phyloP scores from a whole-genome alignment of 257 asterid genomes.

The Hygrophila difformis region DNA sequence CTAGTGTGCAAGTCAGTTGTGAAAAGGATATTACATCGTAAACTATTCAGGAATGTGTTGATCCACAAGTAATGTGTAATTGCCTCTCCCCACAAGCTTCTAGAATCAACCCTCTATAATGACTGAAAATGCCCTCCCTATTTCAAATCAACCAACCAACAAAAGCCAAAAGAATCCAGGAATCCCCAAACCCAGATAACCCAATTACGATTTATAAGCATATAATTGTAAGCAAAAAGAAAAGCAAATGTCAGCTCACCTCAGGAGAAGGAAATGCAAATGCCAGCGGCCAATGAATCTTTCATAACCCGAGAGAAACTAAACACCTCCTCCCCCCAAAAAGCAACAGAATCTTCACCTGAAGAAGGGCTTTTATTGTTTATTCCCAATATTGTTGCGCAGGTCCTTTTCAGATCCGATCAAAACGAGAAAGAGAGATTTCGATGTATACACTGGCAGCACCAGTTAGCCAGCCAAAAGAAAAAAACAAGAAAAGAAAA shows the following conservation, averaged over 20 bases:
- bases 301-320: slow-evolving; percentile 20
- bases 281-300: slow-evolving; percentile 24
- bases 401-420: slow-evolving; percentile 44
- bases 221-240: too few relatives aligned
- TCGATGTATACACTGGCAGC: slow-evolving; percentile 19
- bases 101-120: too few relatives aligned
- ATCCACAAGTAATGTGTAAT: too few relatives aligned
- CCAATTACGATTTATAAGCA: slow-evolving; percentile 18
- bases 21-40: neutral
- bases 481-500: slow-evolving; percentile 5
- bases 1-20: slow-evolving; percentile 1
- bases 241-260: slow-evolving; percentile 19
- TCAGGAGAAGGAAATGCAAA: slow-evolving; percentile 19
- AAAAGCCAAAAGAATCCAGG: slow-evolving; percentile 11
- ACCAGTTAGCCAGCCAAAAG: too few relatives aligned
- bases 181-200: slow-evolving; percentile 11
- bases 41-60: neutral
- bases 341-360: slow-evolving; percentile 16
- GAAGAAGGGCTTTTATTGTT: slow-evolving; percentile 2
- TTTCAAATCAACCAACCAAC: slow-evolving; percentile 1
- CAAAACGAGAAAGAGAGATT: slow-evolving; percentile 29
- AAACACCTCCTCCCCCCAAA: slow-evolving; percentile 2
- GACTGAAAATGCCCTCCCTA: neutral
- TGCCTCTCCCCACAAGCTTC: too few relatives aligned
- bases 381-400: slow-evolving; percentile 1